These are phyloP conservation scores for Zhuliangozyma parablackwelliae DNA, from an alignment of 1,139 yeast genomes.

Conservation along the genomic window DNA sequence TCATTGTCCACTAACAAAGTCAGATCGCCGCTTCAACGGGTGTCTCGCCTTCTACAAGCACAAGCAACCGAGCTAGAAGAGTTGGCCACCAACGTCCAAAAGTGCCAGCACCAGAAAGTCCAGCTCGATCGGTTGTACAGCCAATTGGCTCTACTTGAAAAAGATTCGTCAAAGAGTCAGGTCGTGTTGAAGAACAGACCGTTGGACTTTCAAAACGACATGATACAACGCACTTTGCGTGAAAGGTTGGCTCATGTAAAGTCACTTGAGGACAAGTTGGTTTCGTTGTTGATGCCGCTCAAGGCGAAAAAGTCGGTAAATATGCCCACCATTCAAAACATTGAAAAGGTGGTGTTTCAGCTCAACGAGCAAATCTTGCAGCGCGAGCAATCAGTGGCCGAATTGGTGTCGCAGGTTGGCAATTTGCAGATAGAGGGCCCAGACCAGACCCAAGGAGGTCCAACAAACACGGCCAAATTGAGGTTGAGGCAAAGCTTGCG, in stretches of 20 bases:
- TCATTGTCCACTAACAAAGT: not conserved
- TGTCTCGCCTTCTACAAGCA: not conserved
- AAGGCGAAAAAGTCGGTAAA: slow-evolving; percentile 17
- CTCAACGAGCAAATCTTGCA: slow-evolving; percentile 16
- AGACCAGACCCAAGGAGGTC: not conserved
- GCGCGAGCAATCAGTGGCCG: slow-evolving; percentile 12
- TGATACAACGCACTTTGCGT: slow-evolving; percentile 16
- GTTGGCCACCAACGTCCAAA: slow-evolving; percentile 8
- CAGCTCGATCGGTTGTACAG: slow-evolving; percentile 16
- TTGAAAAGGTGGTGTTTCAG: slow-evolving; percentile 20
- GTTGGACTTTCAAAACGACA: slow-evolving; percentile 19
- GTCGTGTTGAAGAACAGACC: slow-evolving; percentile 14
- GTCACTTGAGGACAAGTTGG: slow-evolving; percentile 16
- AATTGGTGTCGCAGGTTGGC: slow-evolving; percentile 10
- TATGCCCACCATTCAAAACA: slow-evolving; percentile 14
- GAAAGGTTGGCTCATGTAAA: slow-evolving; percentile 15
- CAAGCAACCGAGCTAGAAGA: slow-evolving; percentile 3
- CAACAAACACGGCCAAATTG: slow-evolving; percentile 3
- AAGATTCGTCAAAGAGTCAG: slow-evolving; percentile 6
- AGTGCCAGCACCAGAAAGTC: slow-evolving; percentile 10
- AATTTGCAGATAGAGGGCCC: slow-evolving; percentile 3
- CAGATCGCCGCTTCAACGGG: not conserved
- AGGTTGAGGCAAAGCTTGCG: slow-evolving; percentile 7
- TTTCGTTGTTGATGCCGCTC: slow-evolving; percentile 21
- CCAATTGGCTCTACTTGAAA: slow-evolving; percentile 12